These are phyloP conservation scores for Lactarius sanguifluus DNA, from an alignment of 768 basidiomycete genomes.

Conservation along the genomic window DNA sequence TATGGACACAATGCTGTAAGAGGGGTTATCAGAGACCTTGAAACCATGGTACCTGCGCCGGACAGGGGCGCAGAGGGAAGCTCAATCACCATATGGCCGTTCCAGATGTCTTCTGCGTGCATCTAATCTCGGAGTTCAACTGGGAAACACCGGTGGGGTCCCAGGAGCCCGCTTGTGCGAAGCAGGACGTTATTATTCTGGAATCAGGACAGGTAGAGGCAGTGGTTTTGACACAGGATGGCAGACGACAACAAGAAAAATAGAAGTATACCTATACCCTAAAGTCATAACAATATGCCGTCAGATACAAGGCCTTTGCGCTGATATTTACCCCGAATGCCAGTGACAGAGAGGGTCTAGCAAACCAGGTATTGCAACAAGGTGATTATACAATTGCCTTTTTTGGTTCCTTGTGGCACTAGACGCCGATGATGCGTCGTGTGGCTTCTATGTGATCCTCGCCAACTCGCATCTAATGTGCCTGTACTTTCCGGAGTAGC, in stretches of 20 bases:
- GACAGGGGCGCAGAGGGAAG: background rate
- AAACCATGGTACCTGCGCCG: slow-evolving; percentile 6
- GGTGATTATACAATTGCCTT: background rate
- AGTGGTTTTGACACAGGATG: slow-evolving; percentile 1
- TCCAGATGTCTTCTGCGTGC: background rate
- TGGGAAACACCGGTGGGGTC: slow-evolving; percentile 11
- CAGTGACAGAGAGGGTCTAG: background rate
- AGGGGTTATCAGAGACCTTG: background rate
- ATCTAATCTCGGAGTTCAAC: slow-evolving; percentile 6
- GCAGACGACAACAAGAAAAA: background rate
- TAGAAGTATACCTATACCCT: background rate
- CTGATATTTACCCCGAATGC: background rate
- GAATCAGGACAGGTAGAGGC: background rate
- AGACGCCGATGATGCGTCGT: background rate
- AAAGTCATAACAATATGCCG: background rate
- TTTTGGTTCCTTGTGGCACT: slow-evolving; percentile 5
- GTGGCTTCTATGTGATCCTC: slow-evolving; percentile 1
- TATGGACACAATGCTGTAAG: background rate
- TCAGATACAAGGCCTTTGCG: background rate
- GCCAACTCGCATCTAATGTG: background rate
- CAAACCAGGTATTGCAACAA: background rate
- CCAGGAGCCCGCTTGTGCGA: background rate
- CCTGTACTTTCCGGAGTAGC: background rate
- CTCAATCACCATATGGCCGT: background rate
- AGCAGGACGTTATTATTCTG: background rate